Evolutionary conservation across 1,139 yeast species (phyloP).

Genomic region (Blastobotrys indianensis): DNA sequence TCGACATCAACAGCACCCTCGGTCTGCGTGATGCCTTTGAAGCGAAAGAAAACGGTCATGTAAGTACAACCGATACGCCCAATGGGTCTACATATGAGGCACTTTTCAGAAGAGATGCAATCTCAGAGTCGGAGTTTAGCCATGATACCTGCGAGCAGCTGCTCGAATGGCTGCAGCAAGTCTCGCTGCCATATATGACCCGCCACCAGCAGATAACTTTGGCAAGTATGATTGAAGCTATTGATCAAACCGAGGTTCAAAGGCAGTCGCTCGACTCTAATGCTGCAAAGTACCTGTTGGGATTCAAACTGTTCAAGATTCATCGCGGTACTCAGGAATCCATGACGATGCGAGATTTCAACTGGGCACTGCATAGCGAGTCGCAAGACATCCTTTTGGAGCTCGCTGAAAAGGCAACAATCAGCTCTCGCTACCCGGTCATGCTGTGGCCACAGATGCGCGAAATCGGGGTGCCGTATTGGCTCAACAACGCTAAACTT

Average conservation of each 20-base stretch:
- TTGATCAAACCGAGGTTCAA: conserved; percentile 48
- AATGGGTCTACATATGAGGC: conserved; percentile 8
- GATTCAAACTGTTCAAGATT: conserved; percentile 61
- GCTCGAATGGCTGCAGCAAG: conserved; percentile 53
- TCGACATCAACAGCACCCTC: conserved; percentile 25
- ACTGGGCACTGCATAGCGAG: conserved; percentile 84
- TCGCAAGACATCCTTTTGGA: conserved; percentile 62
- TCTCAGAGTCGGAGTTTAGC: conserved; percentile 6
- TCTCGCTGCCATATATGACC: conserved; percentile 72
- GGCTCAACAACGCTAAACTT: conserved; percentile 58
- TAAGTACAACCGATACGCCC: conserved; percentile 2
- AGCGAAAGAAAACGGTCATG: not conserved
- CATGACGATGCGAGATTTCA: conserved; percentile 71
- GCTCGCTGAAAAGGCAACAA: conserved; percentile 43
- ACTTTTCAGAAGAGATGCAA: conserved; percentile 8
- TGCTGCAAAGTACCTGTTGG: conserved; percentile 67
- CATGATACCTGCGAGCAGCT: conserved; percentile 38
- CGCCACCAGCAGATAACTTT: conserved; percentile 89
- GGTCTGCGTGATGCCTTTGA: conserved; percentile 17
- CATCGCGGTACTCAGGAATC: conserved; percentile 45
- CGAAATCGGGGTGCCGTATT: conserved; percentile 62
- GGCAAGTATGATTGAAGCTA: conserved; percentile 59
- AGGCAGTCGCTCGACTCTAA: conserved; percentile 57
- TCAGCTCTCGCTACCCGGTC: conserved; percentile 20
- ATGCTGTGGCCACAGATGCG: conserved; percentile 57